Base-by-base conservation (phyloP, 2,329 filamentous ascomycete genomes). In the Exophiala sp. region DNA sequence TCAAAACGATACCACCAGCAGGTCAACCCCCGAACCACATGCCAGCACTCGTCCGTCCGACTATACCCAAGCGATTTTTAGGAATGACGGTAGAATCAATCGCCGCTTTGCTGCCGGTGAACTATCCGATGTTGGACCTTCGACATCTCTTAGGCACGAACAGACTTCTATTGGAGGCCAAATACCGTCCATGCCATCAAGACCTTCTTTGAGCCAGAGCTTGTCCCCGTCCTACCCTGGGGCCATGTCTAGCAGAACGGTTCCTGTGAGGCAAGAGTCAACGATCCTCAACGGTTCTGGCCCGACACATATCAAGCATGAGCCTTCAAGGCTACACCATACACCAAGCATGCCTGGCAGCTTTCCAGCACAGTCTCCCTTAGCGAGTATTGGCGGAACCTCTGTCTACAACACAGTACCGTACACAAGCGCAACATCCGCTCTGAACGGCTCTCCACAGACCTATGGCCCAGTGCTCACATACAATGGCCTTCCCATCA, bases 21-120 rank as follows among this genome's bases (percentile, higher is more conserved):
- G 34, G 34, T 7, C 46, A 54, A 34, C 41, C 21, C n/a, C 34
- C 29, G n/a, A 21, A 18, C 7, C 54, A 9, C 12, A n/a, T 34
- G 20, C 41, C 35, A n/a, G 18, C 33, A 9, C 41, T 42, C 39
- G 33, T 16, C 50, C 21, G 6, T 32, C 39, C 7, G 52, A 52
- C 3, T 54, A 54, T 35, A 60, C 62, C 7, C 62, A 64, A 34
- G 50, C 56, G 7, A 59, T 61, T 35, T 49, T 64, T 29, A 51
- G 44, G 21, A 48, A 48, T 6, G 52, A 62, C 14, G 62, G 62
- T 20, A 57, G 50, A 9, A 55, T 62, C 34, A 52, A 47, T 29
- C 52, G 47, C 11, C 54, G 41, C 43, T 45, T 34, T 32, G 39
- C 20, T 39, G 35, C 34, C 24, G 52, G 14, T 14, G 24, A 8